A percentile compares a stretch with the other conserved stretches of the same genome.
Conservation (phyloP, 2,329 filamentous ascomycete genomes). For the Aspergillus quadricinctus region DNA sequence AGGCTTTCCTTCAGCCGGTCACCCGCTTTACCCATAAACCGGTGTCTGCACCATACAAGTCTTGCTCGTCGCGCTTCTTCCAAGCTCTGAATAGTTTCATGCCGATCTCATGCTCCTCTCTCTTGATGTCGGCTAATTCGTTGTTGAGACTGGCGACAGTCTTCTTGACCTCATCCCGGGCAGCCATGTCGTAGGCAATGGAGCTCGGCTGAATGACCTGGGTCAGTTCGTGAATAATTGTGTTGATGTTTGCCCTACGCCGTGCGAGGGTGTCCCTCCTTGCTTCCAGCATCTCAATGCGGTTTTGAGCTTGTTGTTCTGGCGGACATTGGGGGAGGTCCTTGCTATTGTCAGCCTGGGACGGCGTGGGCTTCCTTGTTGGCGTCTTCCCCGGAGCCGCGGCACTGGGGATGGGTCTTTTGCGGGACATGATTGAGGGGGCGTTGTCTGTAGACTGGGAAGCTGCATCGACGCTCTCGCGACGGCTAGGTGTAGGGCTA, state of each 20-base stretch:
- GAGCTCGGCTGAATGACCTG: conserved; percentile 69
- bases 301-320: conserved; percentile 58
- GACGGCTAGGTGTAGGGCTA: conserved; percentile 37
- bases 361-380: conserved; percentile 42
- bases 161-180: conserved; percentile 51
- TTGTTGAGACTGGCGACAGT: conserved; percentile 63
- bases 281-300: conserved; percentile 63
- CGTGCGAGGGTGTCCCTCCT: conserved; percentile 62
- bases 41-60: conserved; percentile 46
- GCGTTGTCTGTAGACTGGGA: conserved; percentile 30
- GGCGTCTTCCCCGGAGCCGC: conserved; percentile 30
- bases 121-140: conserved; percentile 68
- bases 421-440: conserved; percentile 38
- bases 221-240: conserved; percentile 70
- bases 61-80: conserved; percentile 67
- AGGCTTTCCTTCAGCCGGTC: conserved; percentile 50
- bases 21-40: conserved; percentile 75
- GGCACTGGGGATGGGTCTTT: conserved; percentile 33
- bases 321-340: conserved; percentile 59
- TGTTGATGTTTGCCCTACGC: conserved; percentile 66
- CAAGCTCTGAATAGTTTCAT: conserved; percentile 69
- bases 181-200: conserved; percentile 62
- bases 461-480: conserved; percentile 29
- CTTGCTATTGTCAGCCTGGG: conserved; percentile 43
- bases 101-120: conserved; percentile 74